phyloP scores from a whole-genome alignment of 345 rosid species.

The Microcos paniculata region DNA sequence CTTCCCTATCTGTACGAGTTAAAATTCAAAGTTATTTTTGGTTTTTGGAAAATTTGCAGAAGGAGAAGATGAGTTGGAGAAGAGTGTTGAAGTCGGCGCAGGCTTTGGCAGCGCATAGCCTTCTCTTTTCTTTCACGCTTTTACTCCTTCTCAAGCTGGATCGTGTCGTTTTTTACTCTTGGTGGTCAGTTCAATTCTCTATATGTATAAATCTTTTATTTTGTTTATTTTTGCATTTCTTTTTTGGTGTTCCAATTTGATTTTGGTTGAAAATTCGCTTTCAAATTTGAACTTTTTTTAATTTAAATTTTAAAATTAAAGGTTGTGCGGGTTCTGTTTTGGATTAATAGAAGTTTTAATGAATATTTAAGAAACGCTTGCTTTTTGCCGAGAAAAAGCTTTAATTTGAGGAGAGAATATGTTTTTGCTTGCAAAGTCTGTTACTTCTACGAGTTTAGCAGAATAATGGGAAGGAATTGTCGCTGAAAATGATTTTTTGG shows the following conservation, averaged over 20 bases:
- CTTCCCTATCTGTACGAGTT: not conserved
- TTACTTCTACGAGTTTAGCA: not conserved
- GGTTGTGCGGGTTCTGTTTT: not conserved
- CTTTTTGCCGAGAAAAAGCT: not conserved
- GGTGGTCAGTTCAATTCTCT: conserved; percentile 62
- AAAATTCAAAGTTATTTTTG: not conserved
- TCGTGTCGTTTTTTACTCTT: conserved; percentile 52
- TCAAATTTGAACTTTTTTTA: not conserved
- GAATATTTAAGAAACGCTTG: not conserved
- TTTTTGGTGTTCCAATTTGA: not conserved
- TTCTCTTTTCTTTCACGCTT: conserved; percentile 69
- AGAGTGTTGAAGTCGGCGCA: conserved; percentile 86
- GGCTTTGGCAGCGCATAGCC: conserved; percentile 77
- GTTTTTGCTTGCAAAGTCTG: not conserved
- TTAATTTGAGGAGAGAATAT: not conserved
- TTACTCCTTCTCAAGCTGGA: conserved; percentile 77
- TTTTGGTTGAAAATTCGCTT: conserved; percentile 12
- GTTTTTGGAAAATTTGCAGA: not conserved
- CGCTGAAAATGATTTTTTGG: no score
- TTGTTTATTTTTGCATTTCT: not conserved
- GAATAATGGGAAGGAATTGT: not conserved
- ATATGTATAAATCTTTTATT: not conserved
- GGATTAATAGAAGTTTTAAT: not conserved
- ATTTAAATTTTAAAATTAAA: not conserved
- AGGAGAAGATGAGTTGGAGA: conserved; percentile 58